Conservation (phyloP, 345 rosid genomes). For the Geranium rotundifolium region DNA sequence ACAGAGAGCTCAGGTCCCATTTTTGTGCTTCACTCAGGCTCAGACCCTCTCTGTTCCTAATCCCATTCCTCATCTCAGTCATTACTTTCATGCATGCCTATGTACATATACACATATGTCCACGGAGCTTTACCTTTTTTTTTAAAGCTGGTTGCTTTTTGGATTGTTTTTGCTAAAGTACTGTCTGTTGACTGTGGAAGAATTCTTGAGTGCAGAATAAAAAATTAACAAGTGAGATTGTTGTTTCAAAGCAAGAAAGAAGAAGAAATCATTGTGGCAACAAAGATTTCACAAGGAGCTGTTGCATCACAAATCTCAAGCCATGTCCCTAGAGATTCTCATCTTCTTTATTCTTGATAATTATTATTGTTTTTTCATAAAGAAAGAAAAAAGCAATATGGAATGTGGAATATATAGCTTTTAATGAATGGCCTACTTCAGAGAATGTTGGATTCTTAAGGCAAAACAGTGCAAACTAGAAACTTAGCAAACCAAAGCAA, state of each 20-base stretch:
- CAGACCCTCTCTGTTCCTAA: not conserved
- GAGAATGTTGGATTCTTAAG: constrained; percentile 46
- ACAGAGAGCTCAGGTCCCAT: not conserved
- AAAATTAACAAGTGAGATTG: constrained; percentile 16
- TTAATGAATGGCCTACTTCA: constrained; percentile 17
- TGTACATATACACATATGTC: too few species aligned
- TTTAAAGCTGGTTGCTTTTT: too few species aligned
- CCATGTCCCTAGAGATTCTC: constrained; percentile 35
- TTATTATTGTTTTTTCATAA: not conserved
- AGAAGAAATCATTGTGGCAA: constrained; percentile 19
- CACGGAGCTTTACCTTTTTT: not conserved
- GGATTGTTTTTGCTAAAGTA: too few species aligned
- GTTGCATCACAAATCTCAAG: constrained; percentile 26
- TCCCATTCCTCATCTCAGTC: not conserved
- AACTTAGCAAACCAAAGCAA: constrained; percentile 1
- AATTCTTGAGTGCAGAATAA: constrained; percentile 11
- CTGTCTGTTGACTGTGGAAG: not conserved
- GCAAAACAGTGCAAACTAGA: not conserved
- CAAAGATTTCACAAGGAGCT: constrained; percentile 23
- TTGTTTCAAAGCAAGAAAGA: not conserved
- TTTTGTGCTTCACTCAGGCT: not conserved
- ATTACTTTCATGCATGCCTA: not conserved
- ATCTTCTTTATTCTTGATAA: constrained; percentile 9
- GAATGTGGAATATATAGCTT: not conserved
- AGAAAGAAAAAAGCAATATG: not conserved